Evolutionary conservation across 2,329 filamentous ascomycete genomes (phyloP).

Genomic region (Pseudopyricularia cyperi): DNA sequence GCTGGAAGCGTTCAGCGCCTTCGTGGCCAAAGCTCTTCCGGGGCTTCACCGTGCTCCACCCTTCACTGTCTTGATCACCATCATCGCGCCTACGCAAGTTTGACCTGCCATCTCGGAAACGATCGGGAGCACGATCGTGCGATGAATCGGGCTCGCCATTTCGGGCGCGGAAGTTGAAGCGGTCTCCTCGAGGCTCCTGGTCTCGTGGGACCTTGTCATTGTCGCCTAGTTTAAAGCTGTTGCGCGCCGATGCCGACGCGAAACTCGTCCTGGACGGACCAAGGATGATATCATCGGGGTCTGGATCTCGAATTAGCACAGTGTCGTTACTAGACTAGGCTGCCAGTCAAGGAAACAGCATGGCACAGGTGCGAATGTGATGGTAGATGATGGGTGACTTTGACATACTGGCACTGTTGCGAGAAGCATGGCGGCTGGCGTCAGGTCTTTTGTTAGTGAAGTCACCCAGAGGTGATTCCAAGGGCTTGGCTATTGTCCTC

Average conservation of each 20-base stretch:
- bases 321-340: background rate
- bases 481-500: constrained; percentile 31
- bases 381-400: background rate
- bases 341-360: background rate
- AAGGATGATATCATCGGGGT: constrained; percentile 70
- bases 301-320: constrained; percentile 19
- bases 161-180: constrained; percentile 45
- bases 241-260: constrained; percentile 55
- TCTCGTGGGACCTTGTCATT: constrained; percentile 41
- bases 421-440: constrained; percentile 39
- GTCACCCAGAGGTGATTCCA: constrained; percentile 31
- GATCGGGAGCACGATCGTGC: constrained; percentile 29
- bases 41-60: constrained; percentile 63
- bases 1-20: constrained; percentile 57
- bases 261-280: constrained; percentile 76
- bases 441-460: constrained; percentile 37
- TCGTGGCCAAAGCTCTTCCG: constrained; percentile 63
- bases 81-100: constrained; percentile 40
- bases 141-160: constrained; percentile 32
- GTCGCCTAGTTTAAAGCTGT: constrained; percentile 30
- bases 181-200: constrained; percentile 33
- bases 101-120: constrained; percentile 32
- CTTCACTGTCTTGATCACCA: constrained; percentile 50
- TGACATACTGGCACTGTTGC: constrained; percentile 44
- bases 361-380: background rate